Percentiles rank a stretch among this genome's conserved stretches.
Conservation (phyloP, 352 stramenopile species). For the Aphanomyces cochlioides region DNA sequence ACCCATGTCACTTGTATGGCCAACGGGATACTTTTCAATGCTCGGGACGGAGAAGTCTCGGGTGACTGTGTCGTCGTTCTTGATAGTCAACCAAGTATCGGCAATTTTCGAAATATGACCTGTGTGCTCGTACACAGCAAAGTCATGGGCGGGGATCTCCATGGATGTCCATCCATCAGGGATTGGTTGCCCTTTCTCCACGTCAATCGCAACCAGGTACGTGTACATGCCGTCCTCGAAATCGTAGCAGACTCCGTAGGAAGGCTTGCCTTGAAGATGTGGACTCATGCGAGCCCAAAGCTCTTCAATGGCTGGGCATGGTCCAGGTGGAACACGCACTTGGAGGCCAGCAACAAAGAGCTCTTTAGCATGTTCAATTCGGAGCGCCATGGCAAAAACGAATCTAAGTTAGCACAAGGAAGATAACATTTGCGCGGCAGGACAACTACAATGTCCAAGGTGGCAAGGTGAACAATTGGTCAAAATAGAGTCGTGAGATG, state of each 20-base stretch:
- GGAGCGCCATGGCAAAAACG: too few relatives aligned
- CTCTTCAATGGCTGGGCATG: neutral
- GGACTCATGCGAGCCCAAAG: neutral
- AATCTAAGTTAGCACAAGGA: too few relatives aligned
- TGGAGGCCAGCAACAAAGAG: neutral
- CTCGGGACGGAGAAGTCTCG: neutral
- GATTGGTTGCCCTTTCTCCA: neutral
- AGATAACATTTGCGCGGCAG: too few relatives aligned
- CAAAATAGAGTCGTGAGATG: too few relatives aligned
- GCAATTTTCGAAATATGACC: neutral
- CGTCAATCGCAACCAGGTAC: conserved; percentile 1
- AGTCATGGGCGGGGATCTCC: neutral
- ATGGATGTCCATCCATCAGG: neutral
- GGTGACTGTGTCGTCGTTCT: neutral
- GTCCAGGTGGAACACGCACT: neutral
- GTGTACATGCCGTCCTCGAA: neutral
- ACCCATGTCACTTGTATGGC: neutral
- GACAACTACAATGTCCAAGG: too few relatives aligned
- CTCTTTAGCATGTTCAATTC: too few relatives aligned
- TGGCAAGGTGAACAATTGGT: too few relatives aligned
- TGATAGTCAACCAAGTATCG: neutral
- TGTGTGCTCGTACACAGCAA: neutral
- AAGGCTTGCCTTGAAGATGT: neutral
- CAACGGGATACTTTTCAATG: neutral
- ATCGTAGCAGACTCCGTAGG: neutral